phyloP scores from a whole-genome alignment of 371 early-diverging fungal genomes.

The Lichtheimia hyalospora region DNA sequence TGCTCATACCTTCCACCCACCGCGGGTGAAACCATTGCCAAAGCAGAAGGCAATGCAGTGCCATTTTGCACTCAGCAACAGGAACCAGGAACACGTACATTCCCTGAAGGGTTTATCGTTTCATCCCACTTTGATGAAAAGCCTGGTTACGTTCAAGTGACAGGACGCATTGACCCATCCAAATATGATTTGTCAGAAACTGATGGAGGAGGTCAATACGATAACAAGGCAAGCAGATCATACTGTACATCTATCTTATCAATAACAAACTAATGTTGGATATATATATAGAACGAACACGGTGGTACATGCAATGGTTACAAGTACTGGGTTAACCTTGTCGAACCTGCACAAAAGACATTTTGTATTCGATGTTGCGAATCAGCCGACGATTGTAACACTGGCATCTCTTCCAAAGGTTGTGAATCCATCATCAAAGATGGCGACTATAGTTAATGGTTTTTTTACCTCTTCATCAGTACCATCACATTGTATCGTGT shows the following conservation, averaged over 20 bases:
- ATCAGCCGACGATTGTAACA: slow-evolving; percentile 46
- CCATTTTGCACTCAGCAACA: slow-evolving; percentile 27
- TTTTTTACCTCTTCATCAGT: no score
- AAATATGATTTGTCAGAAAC: slow-evolving; percentile 26
- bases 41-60: slow-evolving; percentile 33
- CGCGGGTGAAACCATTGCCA: slow-evolving; percentile 35
- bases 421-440: slow-evolving; percentile 53
- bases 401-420: slow-evolving; percentile 50
- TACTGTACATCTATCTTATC: not conserved
- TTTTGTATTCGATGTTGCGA: slow-evolving; percentile 64
- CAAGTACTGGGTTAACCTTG: slow-evolving; percentile 52
- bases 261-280: not conserved
- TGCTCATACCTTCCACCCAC: slow-evolving; percentile 47
- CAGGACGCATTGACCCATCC: slow-evolving; percentile 45
- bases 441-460: slow-evolving; percentile 30
- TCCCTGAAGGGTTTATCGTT: slow-evolving; percentile 46
- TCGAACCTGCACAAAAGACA: slow-evolving; percentile 49
- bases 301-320: slow-evolving; percentile 47
- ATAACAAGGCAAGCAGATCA: not conserved
- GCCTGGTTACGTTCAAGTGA: slow-evolving; percentile 37
- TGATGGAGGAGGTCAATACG: slow-evolving; percentile 55
- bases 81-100: slow-evolving; percentile 16
- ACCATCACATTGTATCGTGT: no score
- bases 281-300: slow-evolving; percentile 11
- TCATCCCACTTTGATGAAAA: slow-evolving; percentile 35